Evolutionary conservation across 139 green algal genomes (phyloP), one percentile per base, ranked within the genome.

Genomic region (Chlorella sp.): DNA sequence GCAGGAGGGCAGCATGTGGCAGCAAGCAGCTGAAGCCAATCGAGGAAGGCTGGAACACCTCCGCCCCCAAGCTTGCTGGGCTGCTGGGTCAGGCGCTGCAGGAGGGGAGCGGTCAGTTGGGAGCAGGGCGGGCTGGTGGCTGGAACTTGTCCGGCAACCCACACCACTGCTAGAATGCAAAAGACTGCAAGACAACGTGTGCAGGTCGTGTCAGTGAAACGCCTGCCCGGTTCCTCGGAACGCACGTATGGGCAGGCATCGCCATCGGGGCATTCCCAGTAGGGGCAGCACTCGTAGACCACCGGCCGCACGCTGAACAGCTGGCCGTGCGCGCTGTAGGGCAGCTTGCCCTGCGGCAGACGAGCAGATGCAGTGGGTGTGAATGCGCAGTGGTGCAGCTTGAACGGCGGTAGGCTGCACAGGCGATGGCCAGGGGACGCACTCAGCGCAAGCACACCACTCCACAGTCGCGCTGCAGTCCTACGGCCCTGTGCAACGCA

Each of bases 261-360:
- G 51, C 82, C 82, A 13, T 81, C 15, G 5, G 80, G 56, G 86
- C 91, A 93, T 21, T 60, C 56, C 0, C 82, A 82, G 87, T 88
- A 90, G 73, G 81, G 75, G 30, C 41, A 47, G 78, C 91, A 94
- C 84, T 94, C 91, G 30, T 87, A 88, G 7, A 92, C 38, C 67
- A 91, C 70, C 1, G 47, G 69, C 56, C 34, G 34, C 26, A 67
- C 30, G 55, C 70, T 17, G 32, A 75, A 60, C 65, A 89, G 67
- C 64, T 78, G 44, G 26, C 60, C 72, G 9, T 38, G 63, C 9
- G 82, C 60, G 57, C 74, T 78, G 74, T 94, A 94, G 0, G 91
- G 90, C 68, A 94, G 83, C 16, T 30, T 20, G 62, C 91, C 91
- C 75, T 82, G 75, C 75, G 25, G 25, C 36, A 76, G n/a, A 12